Evolutionary conservation across 116 monocot species (phyloP), one percentile per base, ranked within the genome.

Genomic region (Iris pallida): DNA sequence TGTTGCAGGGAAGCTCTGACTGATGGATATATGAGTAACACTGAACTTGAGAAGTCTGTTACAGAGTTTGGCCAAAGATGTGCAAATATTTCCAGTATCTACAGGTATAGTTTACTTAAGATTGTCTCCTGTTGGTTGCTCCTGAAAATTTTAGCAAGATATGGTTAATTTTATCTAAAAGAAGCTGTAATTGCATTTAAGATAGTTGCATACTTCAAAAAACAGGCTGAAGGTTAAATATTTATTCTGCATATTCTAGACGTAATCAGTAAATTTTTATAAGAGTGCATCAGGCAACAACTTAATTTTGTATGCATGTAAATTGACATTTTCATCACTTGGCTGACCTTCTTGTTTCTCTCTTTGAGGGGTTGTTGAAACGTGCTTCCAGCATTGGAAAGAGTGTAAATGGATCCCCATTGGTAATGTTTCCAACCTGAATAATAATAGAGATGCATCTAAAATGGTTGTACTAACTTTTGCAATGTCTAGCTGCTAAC

Each of bases 1-100:
- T 41, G 10, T 66, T 69, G 6, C 68, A 96, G 95, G 42, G 80
- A 89, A 60, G 75, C 70, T 45, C 53, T 78, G 55, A 46, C 66
- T 51, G 30, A 41, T 58, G 95, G 92, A 8, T 96, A 96, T 69
- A 91, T 91, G 95, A 96, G 67, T 65, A 96, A 96, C 69, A 53
- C 59, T 55, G 95, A 91, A 59, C 89, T 96, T 45, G 79, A 91
- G 67, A 57, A 69, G 61, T 79, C 82, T 70, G 61, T 96, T 2
- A 77, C 68, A 70, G 77, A 84, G 58, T 85, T 89, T 76, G 79
- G 80, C 58, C 75, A 74, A 56, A 86, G 86, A 73, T 96, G 92
- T 68, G 40, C 66, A 59, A 81, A 91, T 76, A 89, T 96, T 53
- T 89, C 92, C 42, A 82, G 73, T 55, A 73, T 82, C 19, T 96